Percentiles rank a stretch among this genome's conserved stretches.
These are phyloP conservation scores for Russula vinacea DNA, from an alignment of 768 basidiomycete species.

Conservation along the genomic window DNA sequence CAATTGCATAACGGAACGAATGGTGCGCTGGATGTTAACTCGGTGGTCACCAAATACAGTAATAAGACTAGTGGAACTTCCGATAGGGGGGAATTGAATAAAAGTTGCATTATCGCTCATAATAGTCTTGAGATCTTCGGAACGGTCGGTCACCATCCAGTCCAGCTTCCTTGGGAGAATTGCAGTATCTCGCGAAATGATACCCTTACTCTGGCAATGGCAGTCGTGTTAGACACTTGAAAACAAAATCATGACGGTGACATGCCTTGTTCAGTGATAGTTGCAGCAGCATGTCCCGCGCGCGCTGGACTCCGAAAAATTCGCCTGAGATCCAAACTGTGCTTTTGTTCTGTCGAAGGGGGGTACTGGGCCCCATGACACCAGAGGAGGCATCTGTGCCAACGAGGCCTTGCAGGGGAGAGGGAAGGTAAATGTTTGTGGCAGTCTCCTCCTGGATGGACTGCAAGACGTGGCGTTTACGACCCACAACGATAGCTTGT, in stretches of 20 bases:
- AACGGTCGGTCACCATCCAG: constrained; percentile 97
- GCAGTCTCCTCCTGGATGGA: constrained; percentile 95
- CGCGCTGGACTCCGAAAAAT: constrained; percentile 93
- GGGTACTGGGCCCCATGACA: constrained; percentile 39
- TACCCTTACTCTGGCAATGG: constrained; percentile 66
- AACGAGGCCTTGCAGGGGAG: constrained; percentile 80
- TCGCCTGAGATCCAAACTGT: constrained; percentile 96
- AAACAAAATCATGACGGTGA: constrained; percentile 13
- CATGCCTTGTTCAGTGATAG: constrained; percentile 81
- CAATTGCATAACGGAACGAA: constrained; percentile 90
- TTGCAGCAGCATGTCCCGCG: constrained; percentile 92
- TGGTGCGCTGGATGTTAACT: constrained; percentile 91
- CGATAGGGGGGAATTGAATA: constrained; percentile 89
- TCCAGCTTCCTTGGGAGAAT: constrained; percentile 95
- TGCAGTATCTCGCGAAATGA: constrained; percentile 90
- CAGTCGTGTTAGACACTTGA: neutral
- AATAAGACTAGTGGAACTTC: constrained; percentile 88
- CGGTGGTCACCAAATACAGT: constrained; percentile 92
- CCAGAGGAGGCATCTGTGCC: constrained; percentile 56
- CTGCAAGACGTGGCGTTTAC: constrained; percentile 83
- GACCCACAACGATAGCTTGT: constrained; percentile 85
- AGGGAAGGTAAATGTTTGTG: constrained; percentile 94
- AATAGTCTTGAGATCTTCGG: constrained; percentile 85
- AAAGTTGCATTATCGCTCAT: constrained; percentile 98
- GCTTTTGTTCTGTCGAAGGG: constrained; percentile 59